phyloP scores from a whole-genome alignment of 257 asterid species.

The Hygrophila difformis region DNA sequence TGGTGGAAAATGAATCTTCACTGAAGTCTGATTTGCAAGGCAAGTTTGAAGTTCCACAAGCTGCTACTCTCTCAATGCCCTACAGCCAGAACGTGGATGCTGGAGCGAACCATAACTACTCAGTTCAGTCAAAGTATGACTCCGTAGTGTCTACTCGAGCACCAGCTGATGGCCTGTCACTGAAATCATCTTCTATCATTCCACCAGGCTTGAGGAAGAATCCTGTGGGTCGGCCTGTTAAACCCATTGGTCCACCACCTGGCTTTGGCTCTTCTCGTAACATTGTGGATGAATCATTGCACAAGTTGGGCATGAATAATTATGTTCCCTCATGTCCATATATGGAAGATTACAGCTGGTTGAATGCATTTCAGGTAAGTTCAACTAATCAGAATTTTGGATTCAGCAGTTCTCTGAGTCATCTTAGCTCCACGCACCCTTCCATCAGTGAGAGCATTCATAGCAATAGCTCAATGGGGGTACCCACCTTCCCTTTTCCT shows the following conservation, averaged over 20 bases:
- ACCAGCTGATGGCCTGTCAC: slow-evolving; percentile 23
- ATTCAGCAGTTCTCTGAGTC: slow-evolving; percentile 36
- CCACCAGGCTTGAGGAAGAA: slow-evolving; percentile 60
- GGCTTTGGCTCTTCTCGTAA: slow-evolving; percentile 79
- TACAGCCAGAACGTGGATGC: slow-evolving; percentile 32
- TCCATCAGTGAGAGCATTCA: slow-evolving; percentile 35
- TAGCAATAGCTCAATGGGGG: slow-evolving; percentile 38
- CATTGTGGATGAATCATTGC: slow-evolving; percentile 39
- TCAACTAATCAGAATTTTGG: slow-evolving; percentile 48
- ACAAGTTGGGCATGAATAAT: slow-evolving; percentile 30
- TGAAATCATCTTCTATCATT: slow-evolving; percentile 32
- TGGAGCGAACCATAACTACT: slow-evolving; percentile 22
- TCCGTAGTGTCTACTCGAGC: slow-evolving; percentile 37
- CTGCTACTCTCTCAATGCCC: slow-evolving; percentile 41
- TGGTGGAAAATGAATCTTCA: slow-evolving; percentile 42
- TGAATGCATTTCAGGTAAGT: slow-evolving; percentile 65
- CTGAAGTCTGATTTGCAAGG: slow-evolving; percentile 40
- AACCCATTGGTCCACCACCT: slow-evolving; percentile 98
- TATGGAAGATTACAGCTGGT: slow-evolving; percentile 86
- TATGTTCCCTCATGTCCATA: slow-evolving; percentile 30
- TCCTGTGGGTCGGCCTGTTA: slow-evolving; percentile 79
- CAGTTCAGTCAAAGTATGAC: slow-evolving; percentile 41
- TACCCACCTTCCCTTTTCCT: slow-evolving; percentile 67
- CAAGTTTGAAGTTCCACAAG: slow-evolving; percentile 35
- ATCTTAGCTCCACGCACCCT: slow-evolving; percentile 28